Evolutionary conservation across 495 filamentous ascomycete species (phyloP), one percentile per base, ranked within the genome.

Genomic region (Trichoderma parareesei): DNA sequence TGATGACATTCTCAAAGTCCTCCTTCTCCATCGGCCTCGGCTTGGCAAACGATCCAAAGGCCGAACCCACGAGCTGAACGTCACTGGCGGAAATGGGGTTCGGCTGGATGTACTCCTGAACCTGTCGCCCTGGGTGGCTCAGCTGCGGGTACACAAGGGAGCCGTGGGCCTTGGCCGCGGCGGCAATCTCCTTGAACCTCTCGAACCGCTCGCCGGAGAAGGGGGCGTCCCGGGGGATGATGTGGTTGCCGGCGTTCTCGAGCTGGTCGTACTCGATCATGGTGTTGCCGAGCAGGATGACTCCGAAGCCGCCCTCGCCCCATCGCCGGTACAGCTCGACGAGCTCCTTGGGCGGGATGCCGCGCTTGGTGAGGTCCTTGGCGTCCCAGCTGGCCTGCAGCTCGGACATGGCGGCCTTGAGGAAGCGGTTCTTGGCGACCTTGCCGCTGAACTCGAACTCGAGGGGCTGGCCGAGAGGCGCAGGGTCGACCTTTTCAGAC

Each of bases 351-450:
- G 80, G 79, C 5, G 86, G 86, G 60, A 88, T 82, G 16, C 86
- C 87, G 48, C 84, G 78, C 1, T 70, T 73, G 27, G 72, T 65
- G 40, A 80, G 66, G 65, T 85, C 73, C 2, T 75, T 76, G 0
- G 79, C 71, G 64, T 81, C 74, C 81, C 83, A 89, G 8, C 83
- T 83, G 0, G 85, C 79, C 37, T 86, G 69, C 5, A 76, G 74
- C 67, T 89, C 87, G 5, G 84, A 84, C 82, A 87, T 87, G 42
- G 87, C 84, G 38, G 77, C 82, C 72, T 89, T 89, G 68, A 89
- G 70, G 67, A 86, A 82, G 41, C 86, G 77, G 71, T 88, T 90
- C 38, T 74, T 72, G 1, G 83, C 82, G 11, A 79, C 78, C 61
- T 75, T 77, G 61, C 78, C 77, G 60, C 82, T 82, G 77, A 87